A percentile compares a stretch with the other conserved stretches of the same genome.
Evolutionary conservation across 2,329 filamentous ascomycete species (phyloP).

Genomic region (Botrytis sinoallii): DNA sequence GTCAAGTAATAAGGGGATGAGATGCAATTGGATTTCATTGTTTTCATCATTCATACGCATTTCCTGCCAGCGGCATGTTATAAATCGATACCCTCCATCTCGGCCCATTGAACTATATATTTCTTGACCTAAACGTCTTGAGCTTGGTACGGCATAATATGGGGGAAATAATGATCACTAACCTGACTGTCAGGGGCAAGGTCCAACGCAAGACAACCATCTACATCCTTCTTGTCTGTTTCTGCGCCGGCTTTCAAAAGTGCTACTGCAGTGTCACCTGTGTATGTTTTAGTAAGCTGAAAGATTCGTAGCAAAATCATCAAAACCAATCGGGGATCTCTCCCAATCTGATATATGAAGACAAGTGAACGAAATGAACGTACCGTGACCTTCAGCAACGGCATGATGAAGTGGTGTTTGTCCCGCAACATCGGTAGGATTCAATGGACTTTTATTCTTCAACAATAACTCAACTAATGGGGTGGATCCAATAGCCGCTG

Average conservation of each 20-base stretch:
- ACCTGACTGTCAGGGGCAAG: slow-evolving; percentile 85
- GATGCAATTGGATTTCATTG: not conserved
- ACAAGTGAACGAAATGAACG: slow-evolving; percentile 26
- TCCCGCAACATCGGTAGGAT: slow-evolving; percentile 78
- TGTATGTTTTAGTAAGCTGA: not conserved
- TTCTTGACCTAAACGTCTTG: slow-evolving; percentile 23
- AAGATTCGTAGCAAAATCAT: not conserved
- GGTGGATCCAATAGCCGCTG: slow-evolving; percentile 84
- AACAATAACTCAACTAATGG: slow-evolving; percentile 81
- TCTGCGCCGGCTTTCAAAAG: slow-evolving; percentile 85
- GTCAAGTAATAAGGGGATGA: not conserved
- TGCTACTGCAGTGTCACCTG: slow-evolving; percentile 76
- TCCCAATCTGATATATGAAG: not conserved
- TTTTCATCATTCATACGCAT: not conserved
- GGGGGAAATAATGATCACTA: slow-evolving; percentile 34
- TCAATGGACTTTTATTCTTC: slow-evolving; percentile 73
- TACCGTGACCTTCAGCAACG: slow-evolving; percentile 70
- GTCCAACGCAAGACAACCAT: slow-evolving; percentile 71
- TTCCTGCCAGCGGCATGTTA: not conserved
- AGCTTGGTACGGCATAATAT: slow-evolving; percentile 11
- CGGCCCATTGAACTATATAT: slow-evolving; percentile 22
- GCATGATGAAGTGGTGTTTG: slow-evolving; percentile 90
- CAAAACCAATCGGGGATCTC: too few species aligned
- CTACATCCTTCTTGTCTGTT: slow-evolving; percentile 68
- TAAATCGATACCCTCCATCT: slow-evolving; percentile 20